phyloP scores from a whole-genome alignment of 257 asterid species.

The Rehmannia glutinosa region DNA sequence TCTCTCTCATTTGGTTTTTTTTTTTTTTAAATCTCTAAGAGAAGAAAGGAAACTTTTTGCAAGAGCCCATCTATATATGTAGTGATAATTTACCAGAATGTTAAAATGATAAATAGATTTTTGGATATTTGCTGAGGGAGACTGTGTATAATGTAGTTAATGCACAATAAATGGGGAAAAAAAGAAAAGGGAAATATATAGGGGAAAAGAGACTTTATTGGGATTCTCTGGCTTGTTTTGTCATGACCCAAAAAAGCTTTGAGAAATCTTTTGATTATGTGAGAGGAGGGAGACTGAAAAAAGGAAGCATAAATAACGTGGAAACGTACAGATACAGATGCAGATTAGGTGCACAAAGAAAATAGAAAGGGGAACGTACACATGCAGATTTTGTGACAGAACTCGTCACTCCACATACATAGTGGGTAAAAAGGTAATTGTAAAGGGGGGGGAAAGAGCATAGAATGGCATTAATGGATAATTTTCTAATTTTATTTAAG shows the following conservation, averaged over 20 bases:
- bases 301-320: slow-evolving; percentile 2
- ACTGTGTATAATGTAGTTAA: not conserved
- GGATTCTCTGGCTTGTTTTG: slow-evolving; percentile 19
- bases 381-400: slow-evolving; percentile 49
- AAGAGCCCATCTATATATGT: not conserved
- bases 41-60: slow-evolving; percentile 21
- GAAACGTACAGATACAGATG: slow-evolving; percentile 25
- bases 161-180: not conserved
- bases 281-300: not conserved
- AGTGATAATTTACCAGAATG: slow-evolving; percentile 1
- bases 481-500: not conserved
- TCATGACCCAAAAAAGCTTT: not conserved
- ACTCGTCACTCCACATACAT: slow-evolving; percentile 14
- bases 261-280: not conserved
- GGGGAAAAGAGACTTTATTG: slow-evolving; percentile 15
- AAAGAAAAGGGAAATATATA: not conserved
- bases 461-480: not conserved
- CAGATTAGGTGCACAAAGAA: not conserved
- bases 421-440: slow-evolving; percentile 1
- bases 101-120: not conserved
- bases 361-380: slow-evolving; percentile 23
- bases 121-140: not conserved
- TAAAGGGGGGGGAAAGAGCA: not conserved
- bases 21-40: slow-evolving; percentile 15
- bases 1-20: slow-evolving; percentile 6